These are phyloP conservation scores for Peronospora belbahrii DNA, from an alignment of 352 stramenopile genomes.

Conservation along the genomic window DNA sequence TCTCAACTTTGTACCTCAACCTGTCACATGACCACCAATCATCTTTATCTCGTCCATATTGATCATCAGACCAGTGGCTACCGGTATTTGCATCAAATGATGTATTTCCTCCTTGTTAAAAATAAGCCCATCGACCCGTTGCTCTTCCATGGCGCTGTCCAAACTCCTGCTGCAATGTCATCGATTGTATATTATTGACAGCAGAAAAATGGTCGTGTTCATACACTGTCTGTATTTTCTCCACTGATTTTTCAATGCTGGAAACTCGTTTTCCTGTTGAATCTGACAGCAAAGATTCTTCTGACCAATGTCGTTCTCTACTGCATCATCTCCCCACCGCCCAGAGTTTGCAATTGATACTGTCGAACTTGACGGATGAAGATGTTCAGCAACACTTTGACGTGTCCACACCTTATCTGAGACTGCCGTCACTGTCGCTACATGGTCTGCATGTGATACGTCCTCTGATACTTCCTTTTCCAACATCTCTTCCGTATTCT, in stretches of 20 bases:
- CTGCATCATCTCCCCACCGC: slow-evolving; percentile 66
- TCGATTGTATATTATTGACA: slow-evolving; percentile 3
- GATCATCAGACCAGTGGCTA: slow-evolving; percentile 9
- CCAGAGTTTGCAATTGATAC: slow-evolving; percentile 19
- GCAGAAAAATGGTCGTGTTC: slow-evolving; percentile 1
- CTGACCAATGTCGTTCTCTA: slow-evolving; percentile 51
- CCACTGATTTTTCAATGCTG: slow-evolving; percentile 25
- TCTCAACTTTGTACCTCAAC: slow-evolving; percentile 1
- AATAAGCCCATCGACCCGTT: slow-evolving; percentile 19
- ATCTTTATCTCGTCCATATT: slow-evolving; percentile 2
- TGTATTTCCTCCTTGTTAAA: slow-evolving; percentile 12
- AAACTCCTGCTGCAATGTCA: background rate
- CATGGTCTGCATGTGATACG: background rate
- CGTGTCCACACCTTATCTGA: slow-evolving; percentile 22
- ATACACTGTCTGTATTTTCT: slow-evolving; percentile 12
- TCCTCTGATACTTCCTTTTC: slow-evolving; percentile 4
- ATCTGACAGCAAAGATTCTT: slow-evolving; percentile 20
- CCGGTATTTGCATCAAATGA: slow-evolving; percentile 1
- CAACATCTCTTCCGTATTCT: slow-evolving; percentile 7
- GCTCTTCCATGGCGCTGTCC: slow-evolving; percentile 20
- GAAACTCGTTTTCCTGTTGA: slow-evolving; percentile 35
- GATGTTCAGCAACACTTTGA: slow-evolving; percentile 23
- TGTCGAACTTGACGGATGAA: slow-evolving; percentile 10
- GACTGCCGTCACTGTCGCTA: background rate
- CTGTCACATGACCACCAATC: slow-evolving; percentile 10